These are phyloP conservation scores for Astrocystis sublimbata DNA, from an alignment of 495 filamentous ascomycete species.

Conservation along the genomic window DNA sequence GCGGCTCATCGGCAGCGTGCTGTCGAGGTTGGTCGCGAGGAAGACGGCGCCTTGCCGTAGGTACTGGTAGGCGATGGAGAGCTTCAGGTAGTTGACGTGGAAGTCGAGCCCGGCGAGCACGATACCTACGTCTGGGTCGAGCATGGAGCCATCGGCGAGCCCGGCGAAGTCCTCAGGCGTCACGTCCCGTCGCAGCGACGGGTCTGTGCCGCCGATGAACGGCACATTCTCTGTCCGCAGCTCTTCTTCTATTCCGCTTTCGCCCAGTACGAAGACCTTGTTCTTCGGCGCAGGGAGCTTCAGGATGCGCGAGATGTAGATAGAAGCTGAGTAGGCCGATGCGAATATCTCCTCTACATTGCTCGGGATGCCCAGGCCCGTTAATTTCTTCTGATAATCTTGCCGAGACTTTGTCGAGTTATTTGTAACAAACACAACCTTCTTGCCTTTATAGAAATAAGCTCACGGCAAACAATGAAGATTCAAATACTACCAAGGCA, in stretches of 20 bases:
- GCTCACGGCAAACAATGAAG: not conserved
- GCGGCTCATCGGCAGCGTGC: constrained; percentile 76
- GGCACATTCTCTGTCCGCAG: constrained; percentile 72
- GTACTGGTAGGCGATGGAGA: constrained; percentile 81
- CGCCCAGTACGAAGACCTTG: constrained; percentile 92
- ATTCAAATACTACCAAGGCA: not conserved
- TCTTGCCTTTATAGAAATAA: constrained; percentile 65
- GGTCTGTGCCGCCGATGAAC: constrained; percentile 89
- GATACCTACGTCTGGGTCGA: constrained; percentile 85
- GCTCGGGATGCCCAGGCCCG: constrained; percentile 76
- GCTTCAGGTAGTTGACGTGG: constrained; percentile 92
- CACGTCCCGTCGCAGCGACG: constrained; percentile 71
- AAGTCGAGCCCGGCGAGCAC: constrained; percentile 90
- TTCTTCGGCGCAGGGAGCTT: constrained; percentile 72
- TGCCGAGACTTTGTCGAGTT: constrained; percentile 95
- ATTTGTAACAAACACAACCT: constrained; percentile 95
- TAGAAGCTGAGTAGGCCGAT: constrained; percentile 89
- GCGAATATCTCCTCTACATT: constrained; percentile 89
- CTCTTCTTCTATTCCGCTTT: constrained; percentile 88
- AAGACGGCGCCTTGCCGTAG: constrained; percentile 81
- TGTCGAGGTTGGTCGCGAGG: constrained; percentile 90
- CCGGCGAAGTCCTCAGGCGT: constrained; percentile 73
- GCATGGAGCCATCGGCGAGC: constrained; percentile 70
- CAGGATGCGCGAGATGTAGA: constrained; percentile 95
- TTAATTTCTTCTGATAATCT: constrained; percentile 90